Evolutionary conservation across 2,329 filamentous ascomycete species (phyloP), one percentile per base, ranked within the genome.

Genomic region (Exophiala lecanii-corni): DNA sequence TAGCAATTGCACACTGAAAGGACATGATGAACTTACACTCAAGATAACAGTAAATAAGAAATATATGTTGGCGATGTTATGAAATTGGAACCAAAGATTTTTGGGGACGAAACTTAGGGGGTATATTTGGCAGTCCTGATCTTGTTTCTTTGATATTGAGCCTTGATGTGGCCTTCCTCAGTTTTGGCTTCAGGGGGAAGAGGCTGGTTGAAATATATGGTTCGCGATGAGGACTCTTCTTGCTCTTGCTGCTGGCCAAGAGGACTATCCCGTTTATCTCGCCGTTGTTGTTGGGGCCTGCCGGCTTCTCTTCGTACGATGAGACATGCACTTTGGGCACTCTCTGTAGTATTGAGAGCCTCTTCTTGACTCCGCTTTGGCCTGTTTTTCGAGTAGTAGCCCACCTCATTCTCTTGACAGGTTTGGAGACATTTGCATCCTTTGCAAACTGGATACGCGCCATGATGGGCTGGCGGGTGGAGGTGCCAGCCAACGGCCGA

Each of bases 61-160:
- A 70, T 97, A 98, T 41, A 97, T 84, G 65, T 98, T 98, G 61
- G 92, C 92, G 59, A 98, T 84, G 61, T 97, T 97, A 68, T 98
- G 91, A 62, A 98, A 97, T 66, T 98, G 94, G 54, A 94, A 87
- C 81, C 84, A 98, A 60, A 98, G 62, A 67, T 98, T 97, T 71
- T 97, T 97, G 10, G 92, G 92, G 19, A 98, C 66, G 67, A 98
- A 98, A 47, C 86, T 94, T 51, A 98, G 67, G 94, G 84, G 5
- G 92, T 98, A 66, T 98, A 98, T 68, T 97, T 98, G 47, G 92
- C 87, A 2, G 92, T 98, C 56, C 94, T 79, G 63, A 98, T 95
- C 74, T 98, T 98, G 73, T 98, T 98, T 55, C 91, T 77, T 36
- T 86, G 76, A 64, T 84, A 98, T 16, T 78, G 71, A 44, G 78